Evolutionary conservation across 495 filamentous ascomycete genomes (phyloP), one percentile per base, ranked within the genome.

Genomic region (Cudoniella acicularis): DNA sequence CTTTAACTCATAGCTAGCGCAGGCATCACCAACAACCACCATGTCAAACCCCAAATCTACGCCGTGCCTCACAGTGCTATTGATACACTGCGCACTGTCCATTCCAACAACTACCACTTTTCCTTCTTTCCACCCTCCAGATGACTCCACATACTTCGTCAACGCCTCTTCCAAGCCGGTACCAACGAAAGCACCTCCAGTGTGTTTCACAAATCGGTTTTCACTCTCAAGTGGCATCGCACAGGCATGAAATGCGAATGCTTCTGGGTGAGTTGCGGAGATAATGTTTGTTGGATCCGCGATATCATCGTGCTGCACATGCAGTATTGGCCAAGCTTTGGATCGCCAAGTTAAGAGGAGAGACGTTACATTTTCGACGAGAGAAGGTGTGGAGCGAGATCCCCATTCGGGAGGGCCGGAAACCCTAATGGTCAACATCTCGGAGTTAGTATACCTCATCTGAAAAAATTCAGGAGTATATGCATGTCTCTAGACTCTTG

Each of bases 251-350:
- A 36, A n/a, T 10, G 52, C 53, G 20, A 56, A 64, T 0, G 62
- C 57, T 11, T 45, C 52, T 8, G 62, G 62, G 20, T 20, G 53
- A 6, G 36, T 52, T 16, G 57, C 41, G 2, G 46, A 49, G 16
- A 64, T 56, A 11, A 49, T 45, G 46, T 60, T 60, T 0, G 18
- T 36, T 3, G 30, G 40, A 1, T 64, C 57, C 10, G 16, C 11
- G 11, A 64, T 13, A n/a, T 56, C 62, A 36, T 64, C 62, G 57
- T 64, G 62, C 3, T 57, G 52, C 20, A 64, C 30, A 27, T 64
- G 62, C 0, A 64, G 22, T 21, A 64, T 45, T 18, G 62, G 62
- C 57, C 57, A 64, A 20, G 2, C 1, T 1, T 49, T 26, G 1
- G 36, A 10, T 4, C 62, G 62, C 57, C 56, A 64, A 26, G 46